A percentile compares a stretch with the other conserved stretches of the same genome.
These are phyloP conservation scores for Garcia nutans DNA, from an alignment of 345 rosid genomes.

Conservation along the genomic window DNA sequence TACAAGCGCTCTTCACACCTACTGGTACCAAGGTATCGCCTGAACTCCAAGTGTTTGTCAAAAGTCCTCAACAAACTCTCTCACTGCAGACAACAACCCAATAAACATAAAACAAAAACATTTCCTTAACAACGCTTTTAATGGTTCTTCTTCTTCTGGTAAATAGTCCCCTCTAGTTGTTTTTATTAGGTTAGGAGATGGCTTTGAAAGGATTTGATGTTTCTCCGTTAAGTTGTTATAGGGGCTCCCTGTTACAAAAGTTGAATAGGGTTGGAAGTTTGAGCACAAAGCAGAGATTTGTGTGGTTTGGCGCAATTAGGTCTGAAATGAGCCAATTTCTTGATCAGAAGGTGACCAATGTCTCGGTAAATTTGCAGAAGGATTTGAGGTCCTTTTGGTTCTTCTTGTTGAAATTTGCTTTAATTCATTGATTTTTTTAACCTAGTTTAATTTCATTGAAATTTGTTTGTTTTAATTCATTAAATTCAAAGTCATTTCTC, in stretches of 20 bases:
- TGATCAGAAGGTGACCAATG: constrained; percentile 23
- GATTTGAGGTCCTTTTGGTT: constrained; percentile 39
- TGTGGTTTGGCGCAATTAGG: constrained; percentile 18
- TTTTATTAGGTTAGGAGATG: constrained; percentile 12
- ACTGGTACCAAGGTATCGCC: not conserved
- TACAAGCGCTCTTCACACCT: not conserved
- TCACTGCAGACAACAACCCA: not conserved
- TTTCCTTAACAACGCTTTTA: not conserved
- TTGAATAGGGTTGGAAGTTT: constrained; percentile 8
- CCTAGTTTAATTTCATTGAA: too few relatives aligned
- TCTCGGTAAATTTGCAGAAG: constrained; percentile 30
- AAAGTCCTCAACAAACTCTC: constrained; percentile 24
- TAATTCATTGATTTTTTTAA: not conserved
- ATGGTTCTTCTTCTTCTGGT: not conserved
- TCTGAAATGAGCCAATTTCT: constrained; percentile 19
- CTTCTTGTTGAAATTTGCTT: not conserved
- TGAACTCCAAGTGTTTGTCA: constrained; percentile 12
- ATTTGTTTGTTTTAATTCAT: too few relatives aligned
- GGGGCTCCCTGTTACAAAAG: constrained; percentile 16
- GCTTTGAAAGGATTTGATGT: constrained; percentile 19
- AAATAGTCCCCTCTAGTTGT: too few relatives aligned
- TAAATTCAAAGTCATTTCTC: not conserved
- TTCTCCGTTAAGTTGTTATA: constrained; percentile 10
- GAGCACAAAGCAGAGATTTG: not conserved
- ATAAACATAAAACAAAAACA: not conserved